These are phyloP conservation scores for Phanerodontia chrysosporium DNA, from an alignment of 768 basidiomycete species.

Conservation along the genomic window DNA sequence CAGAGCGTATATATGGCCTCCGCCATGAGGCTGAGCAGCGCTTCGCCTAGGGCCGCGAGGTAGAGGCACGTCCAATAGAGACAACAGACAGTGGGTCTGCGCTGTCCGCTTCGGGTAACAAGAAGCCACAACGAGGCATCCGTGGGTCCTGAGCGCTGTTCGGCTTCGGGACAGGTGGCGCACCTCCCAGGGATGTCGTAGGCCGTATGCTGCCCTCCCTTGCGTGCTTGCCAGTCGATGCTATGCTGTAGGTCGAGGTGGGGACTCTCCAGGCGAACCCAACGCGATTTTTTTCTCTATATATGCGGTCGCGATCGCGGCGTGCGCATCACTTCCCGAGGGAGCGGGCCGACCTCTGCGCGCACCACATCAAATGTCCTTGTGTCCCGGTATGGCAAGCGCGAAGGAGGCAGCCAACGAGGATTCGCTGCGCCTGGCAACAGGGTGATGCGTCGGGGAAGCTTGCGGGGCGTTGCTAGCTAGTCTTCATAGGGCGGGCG, in stretches of 20 bases:
- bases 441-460: neutral
- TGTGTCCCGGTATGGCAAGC: neutral
- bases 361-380: neutral
- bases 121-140: neutral
- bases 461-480: neutral
- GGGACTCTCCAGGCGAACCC: no score
- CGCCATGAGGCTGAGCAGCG: neutral
- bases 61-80: neutral
- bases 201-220: neutral
- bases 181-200: neutral
- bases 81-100: neutral
- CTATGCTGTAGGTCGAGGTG: neutral
- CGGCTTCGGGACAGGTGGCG: neutral
- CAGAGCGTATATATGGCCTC: neutral
- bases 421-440: neutral
- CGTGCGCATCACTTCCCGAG: neutral
- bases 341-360: neutral
- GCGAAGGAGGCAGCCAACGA: neutral
- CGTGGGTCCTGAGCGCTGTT: neutral
- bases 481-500: neutral
- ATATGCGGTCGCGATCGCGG: neutral
- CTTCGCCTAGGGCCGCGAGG: neutral
- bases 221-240: neutral
- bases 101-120: neutral
- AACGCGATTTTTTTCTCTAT: neutral